Evolutionary conservation across 202 grass and related monocot genomes (phyloP), one percentile per base, ranked within the genome.

Genomic region (Schoenoplectus tabernaemontani): DNA sequence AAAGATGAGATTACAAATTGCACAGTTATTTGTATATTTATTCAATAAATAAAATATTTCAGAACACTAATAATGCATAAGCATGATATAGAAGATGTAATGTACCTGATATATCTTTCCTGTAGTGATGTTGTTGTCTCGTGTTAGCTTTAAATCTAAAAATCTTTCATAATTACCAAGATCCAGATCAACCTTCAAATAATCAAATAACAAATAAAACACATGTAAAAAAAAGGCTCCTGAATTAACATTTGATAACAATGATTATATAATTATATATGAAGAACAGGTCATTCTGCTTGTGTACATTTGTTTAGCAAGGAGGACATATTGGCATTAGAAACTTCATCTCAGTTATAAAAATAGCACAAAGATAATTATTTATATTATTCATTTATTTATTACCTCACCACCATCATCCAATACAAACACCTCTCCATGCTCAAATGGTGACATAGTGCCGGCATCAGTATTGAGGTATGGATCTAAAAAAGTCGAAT

Each of bases 171-270:
- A 93, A 78, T 93, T 97, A 78, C 91, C 93, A 57, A 93, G 89
- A 84, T 97, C 91, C 86, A 97, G 84, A 65, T 97, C 93, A 11
- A 90, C 91, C 93, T 97, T n/a, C n/a, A n/a, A n/a, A n/a, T n/a
- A n/a, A n/a, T 70, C 62, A 87, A 87, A 43, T 78, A 80, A 7
- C 7, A 83, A 57, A 58, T 70, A 61, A 85, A 80, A n/a, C 12
- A 50, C 13, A 51, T 7, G 36, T 0, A 32, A 63, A 24, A 79
- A 62, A 20, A 56, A 56, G 44, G 38, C 26, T 46, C 17, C 30
- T 51, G 23, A 17, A 30, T 51, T 39, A n/a, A 20, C 36, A 66
- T 11, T 41, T 20, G 9, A 65, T 39, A 17, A 72, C 47, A 72
- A 30, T 4, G 30, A 72, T n/a, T n/a, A n/a, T n/a, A n/a, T n/a